Base-by-base conservation (phyloP, 1,284 basidiomycete genomes). In the Peniophora sp. region DNA sequence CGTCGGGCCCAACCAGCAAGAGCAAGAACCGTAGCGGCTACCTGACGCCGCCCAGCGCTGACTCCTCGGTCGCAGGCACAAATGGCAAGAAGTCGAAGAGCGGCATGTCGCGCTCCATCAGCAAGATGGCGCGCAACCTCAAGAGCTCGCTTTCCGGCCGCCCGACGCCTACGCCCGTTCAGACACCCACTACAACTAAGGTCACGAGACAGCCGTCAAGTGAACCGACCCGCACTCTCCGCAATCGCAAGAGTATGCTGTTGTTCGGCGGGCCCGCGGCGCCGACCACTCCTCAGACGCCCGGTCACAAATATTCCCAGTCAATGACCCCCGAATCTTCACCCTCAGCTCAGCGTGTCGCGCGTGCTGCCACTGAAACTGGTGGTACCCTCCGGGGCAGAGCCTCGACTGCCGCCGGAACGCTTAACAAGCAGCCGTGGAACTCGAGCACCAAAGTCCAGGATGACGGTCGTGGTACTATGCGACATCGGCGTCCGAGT, bases 361-460 rank as follows among this genome's bases (percentile, higher is more conserved):
- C 51, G 39, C 59, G 72, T 56, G 54, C 62, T 34, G 77, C 77
- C 24, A 57, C 74, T 41, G 78, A 76, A 60, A 61, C 51, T 47
- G 66, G 67, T 35, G 50, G 35, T 11, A 48, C 50, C 12, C 27
- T 32, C 27, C 27, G 27, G 6, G 12, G 27, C 27, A 32, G 27
- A 32, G 27, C 27, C 5, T 32, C 27, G 5, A 32, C 27, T 32
- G 38, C 38, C 38, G 38, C 38, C 16, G 16, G 38, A 6, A 20
- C 38, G 3, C 22, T 50, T 19, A 10, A 45, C 16, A 57, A 53
- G 52, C 65, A 71, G 25, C 63, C 69, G 20, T 92, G 89, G 89
- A 92, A 92, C 60, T 77, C 82, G 57, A 91, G 89, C 2, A 90
- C 87, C 2, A 87, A 74, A 61, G 73, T 89, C 14, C 71, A 79